These are phyloP conservation scores for Coprinellus aureogranulatus DNA, from an alignment of 768 basidiomycete genomes.

Conservation along the genomic window DNA sequence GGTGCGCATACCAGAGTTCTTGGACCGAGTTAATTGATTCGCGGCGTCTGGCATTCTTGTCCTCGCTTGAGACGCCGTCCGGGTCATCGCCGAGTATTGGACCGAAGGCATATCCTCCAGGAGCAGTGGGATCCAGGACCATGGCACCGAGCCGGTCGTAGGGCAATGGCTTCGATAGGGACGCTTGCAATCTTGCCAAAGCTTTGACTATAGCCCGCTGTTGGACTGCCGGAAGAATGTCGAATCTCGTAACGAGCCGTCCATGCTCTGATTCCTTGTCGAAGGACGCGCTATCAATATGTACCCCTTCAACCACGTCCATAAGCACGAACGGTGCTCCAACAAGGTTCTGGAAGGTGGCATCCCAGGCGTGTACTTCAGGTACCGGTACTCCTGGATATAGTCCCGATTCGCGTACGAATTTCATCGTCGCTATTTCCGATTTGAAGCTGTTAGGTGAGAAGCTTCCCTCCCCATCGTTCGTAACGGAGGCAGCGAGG, in stretches of 20 bases:
- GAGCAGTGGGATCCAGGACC: not conserved
- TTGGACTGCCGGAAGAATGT: not conserved
- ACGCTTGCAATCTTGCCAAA: not conserved
- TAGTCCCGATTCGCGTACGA: not conserved
- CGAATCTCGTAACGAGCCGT: not conserved
- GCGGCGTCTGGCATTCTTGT: not conserved
- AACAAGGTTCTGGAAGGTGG: not conserved
- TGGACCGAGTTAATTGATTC: not conserved
- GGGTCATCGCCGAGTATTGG: no score
- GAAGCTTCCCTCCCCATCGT: not conserved
- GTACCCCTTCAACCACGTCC: not conserved
- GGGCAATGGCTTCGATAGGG: not conserved
- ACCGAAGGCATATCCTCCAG: no score
- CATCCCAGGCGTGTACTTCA: not conserved
- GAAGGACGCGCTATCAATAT: not conserved
- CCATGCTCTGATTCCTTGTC: not conserved
- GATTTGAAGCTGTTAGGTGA: not conserved
- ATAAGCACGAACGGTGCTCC: not conserved
- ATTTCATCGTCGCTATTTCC: not conserved
- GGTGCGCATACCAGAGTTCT: not conserved
- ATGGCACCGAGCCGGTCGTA: not conserved
- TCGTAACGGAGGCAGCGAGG: not conserved
- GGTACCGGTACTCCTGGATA: not conserved
- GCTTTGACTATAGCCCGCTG: not conserved
- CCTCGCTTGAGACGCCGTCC: not conserved